Conservation (phyloP, 1,284 basidiomycete genomes). For the Cutaneotrichosporon cyanovorans region DNA sequence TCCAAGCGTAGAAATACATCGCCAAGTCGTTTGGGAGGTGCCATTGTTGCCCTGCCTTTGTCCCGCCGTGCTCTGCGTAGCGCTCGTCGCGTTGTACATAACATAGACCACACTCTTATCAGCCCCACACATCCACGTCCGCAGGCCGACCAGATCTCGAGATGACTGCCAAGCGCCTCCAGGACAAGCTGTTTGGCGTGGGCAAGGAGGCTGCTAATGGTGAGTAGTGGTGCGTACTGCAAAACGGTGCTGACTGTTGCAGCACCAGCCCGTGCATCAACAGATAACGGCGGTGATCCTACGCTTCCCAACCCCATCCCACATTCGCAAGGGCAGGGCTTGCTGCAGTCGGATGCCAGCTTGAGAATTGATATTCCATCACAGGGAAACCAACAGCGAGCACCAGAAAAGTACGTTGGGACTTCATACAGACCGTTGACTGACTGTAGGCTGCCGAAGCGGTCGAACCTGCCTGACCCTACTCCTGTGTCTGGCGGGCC, state of each 20-base stretch:
- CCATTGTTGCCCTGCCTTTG: too few relatives aligned
- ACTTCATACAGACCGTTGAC: not conserved
- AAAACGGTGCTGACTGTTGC: not conserved
- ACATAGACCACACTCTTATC: too few relatives aligned
- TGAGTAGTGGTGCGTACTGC: too few relatives aligned
- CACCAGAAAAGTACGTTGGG: slow-evolving; percentile 21
- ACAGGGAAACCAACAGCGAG: too few relatives aligned
- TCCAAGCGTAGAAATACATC: too few relatives aligned
- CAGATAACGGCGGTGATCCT: slow-evolving; percentile 13
- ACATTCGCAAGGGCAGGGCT: not conserved
- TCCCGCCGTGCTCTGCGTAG: too few relatives aligned
- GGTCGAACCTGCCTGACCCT: not conserved
- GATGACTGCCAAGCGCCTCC: slow-evolving; percentile 56
- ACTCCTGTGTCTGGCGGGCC: not conserved
- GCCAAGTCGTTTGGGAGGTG: too few relatives aligned
- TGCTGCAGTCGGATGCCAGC: too few relatives aligned
- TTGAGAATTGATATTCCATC: slow-evolving; percentile 58
- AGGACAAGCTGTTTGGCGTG: slow-evolving; percentile 64
- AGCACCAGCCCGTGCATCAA: not conserved
- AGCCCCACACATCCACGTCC: too few relatives aligned
- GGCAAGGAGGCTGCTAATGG: slow-evolving; percentile 8
- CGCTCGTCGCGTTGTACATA: too few relatives aligned
- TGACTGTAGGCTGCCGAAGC: not conserved
- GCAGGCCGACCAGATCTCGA: too few relatives aligned
- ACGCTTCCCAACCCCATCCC: not conserved